A percentile compares a stretch with the other conserved stretches of the same genome.
Evolutionary conservation across 129 eudicot species (phyloP).

Genomic region (Artemisia annua): DNA sequence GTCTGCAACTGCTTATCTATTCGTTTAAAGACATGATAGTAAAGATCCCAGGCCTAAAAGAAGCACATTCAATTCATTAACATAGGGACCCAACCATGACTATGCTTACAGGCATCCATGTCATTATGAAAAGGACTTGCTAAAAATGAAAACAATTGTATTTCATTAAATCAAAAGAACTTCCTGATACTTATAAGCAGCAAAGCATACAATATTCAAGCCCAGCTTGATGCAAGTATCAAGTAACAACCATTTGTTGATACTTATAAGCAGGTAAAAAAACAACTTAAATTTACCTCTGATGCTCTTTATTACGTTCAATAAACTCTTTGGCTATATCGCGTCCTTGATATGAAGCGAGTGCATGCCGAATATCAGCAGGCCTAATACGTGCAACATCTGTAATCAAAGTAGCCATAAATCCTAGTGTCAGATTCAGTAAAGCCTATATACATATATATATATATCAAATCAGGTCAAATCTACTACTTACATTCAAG

Average conservation of each 20-base stretch:
- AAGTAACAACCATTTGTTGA: too few species aligned
- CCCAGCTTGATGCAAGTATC: too few species aligned
- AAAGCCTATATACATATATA: background rate
- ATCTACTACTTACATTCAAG: slow-evolving; percentile 59
- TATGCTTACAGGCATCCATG: slow-evolving; percentile 1
- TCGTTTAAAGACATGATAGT: slow-evolving; percentile 89
- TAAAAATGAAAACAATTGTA: background rate
- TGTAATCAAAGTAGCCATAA: slow-evolving; percentile 36
- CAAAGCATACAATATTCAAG: too few species aligned
- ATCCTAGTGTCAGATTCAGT: background rate
- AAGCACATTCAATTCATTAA: slow-evolving; percentile 21
- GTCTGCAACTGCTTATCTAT: slow-evolving; percentile 86
- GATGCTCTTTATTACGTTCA: too few species aligned
- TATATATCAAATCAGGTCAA: background rate
- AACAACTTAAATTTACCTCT: too few species aligned
- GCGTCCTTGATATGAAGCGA: too few species aligned
- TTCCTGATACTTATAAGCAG: background rate
- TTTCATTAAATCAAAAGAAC: background rate
- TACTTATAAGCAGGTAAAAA: too few species aligned
- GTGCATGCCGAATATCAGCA: slow-evolving; percentile 9
- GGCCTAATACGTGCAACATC: slow-evolving; percentile 77
- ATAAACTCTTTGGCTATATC: too few species aligned
- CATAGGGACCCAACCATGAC: background rate
- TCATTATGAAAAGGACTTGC: background rate
- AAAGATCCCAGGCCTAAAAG: slow-evolving; percentile 99